phyloP scores from a whole-genome alignment of 2,329 filamentous ascomycete genomes.

The Pseudogymnoascus sp. region DNA sequence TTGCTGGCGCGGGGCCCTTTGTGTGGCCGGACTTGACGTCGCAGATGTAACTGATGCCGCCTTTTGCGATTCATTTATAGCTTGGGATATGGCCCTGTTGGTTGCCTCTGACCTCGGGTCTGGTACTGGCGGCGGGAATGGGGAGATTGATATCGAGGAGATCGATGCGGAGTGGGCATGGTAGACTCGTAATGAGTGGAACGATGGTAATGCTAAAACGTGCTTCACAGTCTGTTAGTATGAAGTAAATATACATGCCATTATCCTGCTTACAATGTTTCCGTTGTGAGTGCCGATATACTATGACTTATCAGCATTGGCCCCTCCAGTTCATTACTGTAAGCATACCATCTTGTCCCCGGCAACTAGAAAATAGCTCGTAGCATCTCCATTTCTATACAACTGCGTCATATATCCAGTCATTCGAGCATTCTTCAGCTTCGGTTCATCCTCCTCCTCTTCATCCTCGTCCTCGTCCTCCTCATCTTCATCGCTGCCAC shows the following conservation, averaged over 20 bases:
- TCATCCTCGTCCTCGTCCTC: conserved; percentile 64
- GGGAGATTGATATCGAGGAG: conserved; percentile 83
- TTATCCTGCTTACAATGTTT: conserved; percentile 64
- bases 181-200: conserved; percentile 77
- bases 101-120: conserved; percentile 31
- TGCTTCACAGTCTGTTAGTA: conserved; percentile 49
- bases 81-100: conserved; percentile 28
- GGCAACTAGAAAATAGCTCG: conserved; percentile 79
- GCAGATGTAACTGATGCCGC: conserved; percentile 37
- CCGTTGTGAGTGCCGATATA: conserved; percentile 93
- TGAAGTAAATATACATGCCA: conserved; percentile 16
- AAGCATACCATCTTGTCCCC: conserved; percentile 86
- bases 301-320: conserved; percentile 41
- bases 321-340: not conserved
- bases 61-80: conserved; percentile 22
- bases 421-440: conserved; percentile 83
- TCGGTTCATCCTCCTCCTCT: conserved; percentile 87
- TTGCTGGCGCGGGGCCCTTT: conserved; percentile 44
- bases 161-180: conserved; percentile 89
- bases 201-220: conserved; percentile 73
- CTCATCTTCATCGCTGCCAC: conserved; percentile 39
- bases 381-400: conserved; percentile 92
- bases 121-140: conserved; percentile 58
- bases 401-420: conserved; percentile 72
- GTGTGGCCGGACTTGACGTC: conserved; percentile 41